Evolutionary conservation across 2,329 filamentous ascomycete species (phyloP).

Genomic region (Aspergillus pseudoglaucus): DNA sequence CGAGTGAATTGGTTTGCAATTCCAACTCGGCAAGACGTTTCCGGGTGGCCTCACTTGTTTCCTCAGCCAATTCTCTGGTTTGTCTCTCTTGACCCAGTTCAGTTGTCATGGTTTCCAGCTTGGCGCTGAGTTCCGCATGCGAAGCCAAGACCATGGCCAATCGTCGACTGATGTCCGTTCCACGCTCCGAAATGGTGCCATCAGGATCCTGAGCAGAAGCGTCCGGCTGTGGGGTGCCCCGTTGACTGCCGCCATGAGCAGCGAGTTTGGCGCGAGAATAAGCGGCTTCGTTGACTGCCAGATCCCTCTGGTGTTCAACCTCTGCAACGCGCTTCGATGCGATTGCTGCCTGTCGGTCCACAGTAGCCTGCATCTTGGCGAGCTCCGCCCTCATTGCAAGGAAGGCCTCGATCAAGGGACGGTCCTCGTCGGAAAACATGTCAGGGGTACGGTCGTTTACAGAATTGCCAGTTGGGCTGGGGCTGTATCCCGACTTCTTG

Average conservation of each 20-base stretch:
- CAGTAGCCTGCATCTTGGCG: constrained; percentile 78
- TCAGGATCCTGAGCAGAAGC: constrained; percentile 51
- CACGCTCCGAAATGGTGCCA: constrained; percentile 53
- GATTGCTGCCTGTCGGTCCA: constrained; percentile 78
- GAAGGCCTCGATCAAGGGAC: constrained; percentile 84
- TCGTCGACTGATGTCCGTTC: constrained; percentile 70
- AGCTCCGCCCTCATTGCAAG: constrained; percentile 86
- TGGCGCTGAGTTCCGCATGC: constrained; percentile 74
- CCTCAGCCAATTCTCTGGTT: constrained; percentile 77
- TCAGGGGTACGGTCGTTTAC: constrained; percentile 72
- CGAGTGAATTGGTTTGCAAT: constrained; percentile 71
- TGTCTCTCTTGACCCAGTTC: constrained; percentile 77
- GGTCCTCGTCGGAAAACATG: constrained; percentile 84
- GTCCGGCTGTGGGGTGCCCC: constrained; percentile 49
- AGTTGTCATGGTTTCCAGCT: constrained; percentile 59
- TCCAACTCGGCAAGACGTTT: constrained; percentile 80
- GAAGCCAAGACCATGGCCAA: constrained; percentile 72
- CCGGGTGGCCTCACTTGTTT: constrained; percentile 75
- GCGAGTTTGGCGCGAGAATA: constrained; percentile 92
- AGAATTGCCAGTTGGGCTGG: constrained; percentile 63
- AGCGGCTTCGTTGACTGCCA: constrained; percentile 87
- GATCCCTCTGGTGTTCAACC: constrained; percentile 88
- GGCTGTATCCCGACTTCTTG: constrained; percentile 78
- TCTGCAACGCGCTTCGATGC: constrained; percentile 88
- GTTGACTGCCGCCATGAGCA: constrained; percentile 66